phyloP scores from a whole-genome alignment of 2,329 filamentous ascomycete species.

The Pseudogymnoascus sp. region DNA sequence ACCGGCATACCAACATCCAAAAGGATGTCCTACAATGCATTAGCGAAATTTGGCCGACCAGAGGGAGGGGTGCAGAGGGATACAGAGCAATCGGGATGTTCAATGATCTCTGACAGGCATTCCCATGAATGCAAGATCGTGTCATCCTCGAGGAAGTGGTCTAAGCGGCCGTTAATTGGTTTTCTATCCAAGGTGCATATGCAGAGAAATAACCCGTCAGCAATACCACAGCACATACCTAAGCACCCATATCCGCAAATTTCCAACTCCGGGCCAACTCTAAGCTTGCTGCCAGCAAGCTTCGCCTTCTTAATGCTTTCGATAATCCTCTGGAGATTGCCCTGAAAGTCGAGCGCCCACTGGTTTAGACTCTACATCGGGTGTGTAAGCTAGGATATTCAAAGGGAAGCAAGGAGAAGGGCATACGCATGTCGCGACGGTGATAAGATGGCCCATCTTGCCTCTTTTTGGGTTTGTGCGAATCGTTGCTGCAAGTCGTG shows the following conservation, averaged over 20 bases:
- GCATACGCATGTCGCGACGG: not conserved
- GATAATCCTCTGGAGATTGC: constrained; percentile 50
- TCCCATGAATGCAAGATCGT: constrained; percentile 54
- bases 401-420: not conserved
- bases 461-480: not conserved
- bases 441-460: not conserved
- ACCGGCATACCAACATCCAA: constrained; percentile 57
- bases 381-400: not conserved
- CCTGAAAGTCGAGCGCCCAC: constrained; percentile 49
- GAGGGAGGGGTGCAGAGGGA: no score
- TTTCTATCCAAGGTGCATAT: not conserved
- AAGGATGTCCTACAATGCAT: constrained; percentile 61
- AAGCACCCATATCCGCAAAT: constrained; percentile 17
- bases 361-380: constrained; percentile 26
- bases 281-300: constrained; percentile 42
- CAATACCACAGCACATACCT: not conserved
- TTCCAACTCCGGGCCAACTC: constrained; percentile 42
- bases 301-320: constrained; percentile 49
- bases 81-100: constrained; percentile 45
- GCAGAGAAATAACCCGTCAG: not conserved
- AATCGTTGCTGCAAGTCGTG: not conserved
- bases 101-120: constrained; percentile 51
- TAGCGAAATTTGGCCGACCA: no score
- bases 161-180: not conserved
- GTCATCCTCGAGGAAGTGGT: constrained; percentile 31